Evolutionary conservation across 768 basidiomycete genomes (phyloP).

Genomic region (Russula sp.): DNA sequence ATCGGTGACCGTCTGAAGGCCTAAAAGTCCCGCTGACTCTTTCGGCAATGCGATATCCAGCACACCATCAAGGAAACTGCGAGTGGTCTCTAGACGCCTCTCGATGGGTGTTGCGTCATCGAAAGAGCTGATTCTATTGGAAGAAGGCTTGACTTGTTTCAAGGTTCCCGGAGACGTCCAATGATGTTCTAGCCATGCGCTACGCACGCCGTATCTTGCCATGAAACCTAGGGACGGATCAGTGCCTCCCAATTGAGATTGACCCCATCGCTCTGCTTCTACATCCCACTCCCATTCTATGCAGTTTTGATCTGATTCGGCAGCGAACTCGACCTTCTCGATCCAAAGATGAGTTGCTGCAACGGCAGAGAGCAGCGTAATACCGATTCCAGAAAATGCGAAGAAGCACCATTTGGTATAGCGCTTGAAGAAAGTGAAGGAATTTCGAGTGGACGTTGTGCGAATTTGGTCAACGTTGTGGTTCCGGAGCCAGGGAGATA

Average conservation of each 20-base stretch:
- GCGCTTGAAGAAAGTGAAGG: slow-evolving; percentile 41
- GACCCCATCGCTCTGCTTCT: slow-evolving; percentile 58
- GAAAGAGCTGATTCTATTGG: slow-evolving; percentile 5
- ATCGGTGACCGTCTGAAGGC: slow-evolving; percentile 46
- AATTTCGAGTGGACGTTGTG: slow-evolving; percentile 33
- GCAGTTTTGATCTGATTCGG: slow-evolving; percentile 47
- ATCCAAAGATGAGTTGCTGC: slow-evolving; percentile 59
- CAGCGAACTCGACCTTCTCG: slow-evolving; percentile 46
- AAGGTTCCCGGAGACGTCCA: slow-evolving; percentile 38
- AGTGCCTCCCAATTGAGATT: slow-evolving; percentile 50
- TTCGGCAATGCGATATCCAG: slow-evolving; percentile 41
- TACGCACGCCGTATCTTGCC: slow-evolving; percentile 56
- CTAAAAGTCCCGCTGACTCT: slow-evolving; percentile 36
- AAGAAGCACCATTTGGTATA: slow-evolving; percentile 47
- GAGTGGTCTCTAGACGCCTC: slow-evolving; percentile 48
- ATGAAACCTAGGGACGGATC: slow-evolving; percentile 60
- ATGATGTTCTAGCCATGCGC: slow-evolving; percentile 66
- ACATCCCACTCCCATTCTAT: slow-evolving; percentile 63
- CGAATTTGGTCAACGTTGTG: slow-evolving; percentile 32
- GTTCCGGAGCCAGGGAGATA: slow-evolving; percentile 16
- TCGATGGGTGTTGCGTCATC: slow-evolving; percentile 33
- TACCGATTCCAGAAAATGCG: slow-evolving; percentile 38
- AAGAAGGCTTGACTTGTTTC: slow-evolving; percentile 1
- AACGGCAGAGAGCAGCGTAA: slow-evolving; percentile 43
- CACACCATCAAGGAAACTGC: slow-evolving; percentile 47